Evolutionary conservation across 192 early-diverging fungal species (phyloP), one percentile per base, ranked within the genome.

Genomic region (Mortierella hygrophila): DNA sequence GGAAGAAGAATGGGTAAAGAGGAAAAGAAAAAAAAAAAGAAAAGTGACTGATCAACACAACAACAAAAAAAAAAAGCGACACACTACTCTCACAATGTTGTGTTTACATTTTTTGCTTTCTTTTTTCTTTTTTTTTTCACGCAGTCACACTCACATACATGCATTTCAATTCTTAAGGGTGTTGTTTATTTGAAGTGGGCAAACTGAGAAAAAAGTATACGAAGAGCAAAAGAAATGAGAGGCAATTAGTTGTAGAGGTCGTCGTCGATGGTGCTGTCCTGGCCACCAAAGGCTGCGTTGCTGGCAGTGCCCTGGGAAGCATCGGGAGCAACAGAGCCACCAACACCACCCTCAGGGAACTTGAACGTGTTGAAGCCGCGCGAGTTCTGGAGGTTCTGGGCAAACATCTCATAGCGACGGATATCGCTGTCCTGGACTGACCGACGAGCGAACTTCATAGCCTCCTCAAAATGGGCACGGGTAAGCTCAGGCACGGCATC

Each of bases 341-440:
- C 90, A 29, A 90, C 74, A 70, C 91, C 89, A 7, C 92, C 91
- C 78, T 94, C 93, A 41, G 98, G 97, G 95, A 99, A 99, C 93
- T 98, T 98, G 93, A 99, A 99, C 29, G 92, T 92, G 68, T 96
- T 98, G 90, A 98, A 96, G 52, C 98, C 98, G 52, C 97, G 95
- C 46, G 95, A 92, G 90, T 97, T 97, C 89, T 99, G 98, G 88
- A 99, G 90, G 89, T 98, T 99, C 87, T 98, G 97, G 23, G 98
- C 95, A 94, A 99, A 99, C 96, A 98, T 98, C 92, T 99, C 98
- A 90, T 99, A 99, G 90, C 95, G 97, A 87, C 97, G 97, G 79
- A 99, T 98, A 81, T 99, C 98, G 81, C 94, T 97, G 87, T 99
- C 97, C 74, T 94, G 95, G 13, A 99, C 98, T 18, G 96, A 97